Evolutionary conservation across 2,329 filamentous ascomycete species (phyloP).

Genomic region (Ophiosphaerella korrae): DNA sequence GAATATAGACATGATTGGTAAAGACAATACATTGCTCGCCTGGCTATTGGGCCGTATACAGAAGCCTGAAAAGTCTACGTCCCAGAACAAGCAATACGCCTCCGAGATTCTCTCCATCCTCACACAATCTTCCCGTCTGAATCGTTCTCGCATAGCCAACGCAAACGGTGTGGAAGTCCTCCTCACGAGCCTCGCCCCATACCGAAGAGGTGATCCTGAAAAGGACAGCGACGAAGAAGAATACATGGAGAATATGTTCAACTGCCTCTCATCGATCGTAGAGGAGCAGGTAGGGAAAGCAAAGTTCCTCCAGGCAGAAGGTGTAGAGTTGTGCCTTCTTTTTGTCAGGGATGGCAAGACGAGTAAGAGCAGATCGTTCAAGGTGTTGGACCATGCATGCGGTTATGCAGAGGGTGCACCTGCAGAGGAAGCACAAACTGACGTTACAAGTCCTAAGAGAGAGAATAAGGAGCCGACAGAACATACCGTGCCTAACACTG

Average conservation of each 20-base stretch:
- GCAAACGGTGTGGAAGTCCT: constrained; percentile 77
- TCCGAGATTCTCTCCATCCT: constrained; percentile 91
- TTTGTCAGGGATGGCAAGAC: constrained; percentile 90
- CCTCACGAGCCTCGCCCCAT: constrained; percentile 81
- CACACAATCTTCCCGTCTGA: constrained; percentile 73
- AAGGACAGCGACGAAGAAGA: constrained; percentile 91
- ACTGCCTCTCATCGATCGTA: constrained; percentile 78
- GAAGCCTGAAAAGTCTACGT: constrained; percentile 68
- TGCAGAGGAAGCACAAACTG: constrained; percentile 16
- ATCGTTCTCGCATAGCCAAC: constrained; percentile 65
- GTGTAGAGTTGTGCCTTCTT: constrained; percentile 86
- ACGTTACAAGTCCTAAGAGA: constrained; percentile 23
- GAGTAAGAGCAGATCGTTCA: constrained; percentile 76
- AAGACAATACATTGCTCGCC: constrained; percentile 68
- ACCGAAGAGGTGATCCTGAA: constrained; percentile 82
- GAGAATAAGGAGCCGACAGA: constrained; percentile 10
- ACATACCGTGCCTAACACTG: constrained; percentile 35
- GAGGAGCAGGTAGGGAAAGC: constrained; percentile 76
- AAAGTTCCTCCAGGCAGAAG: constrained; percentile 87
- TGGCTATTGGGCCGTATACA: constrained; percentile 82
- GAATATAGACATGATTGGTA: constrained; percentile 73
- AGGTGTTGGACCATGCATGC: constrained; percentile 82
- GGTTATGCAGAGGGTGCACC: constrained; percentile 53
- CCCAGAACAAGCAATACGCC: constrained; percentile 94
- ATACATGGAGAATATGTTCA: constrained; percentile 92